phyloP scores from a whole-genome alignment of 78 protist species.

The Dictyostelium brefeldianum region DNA sequence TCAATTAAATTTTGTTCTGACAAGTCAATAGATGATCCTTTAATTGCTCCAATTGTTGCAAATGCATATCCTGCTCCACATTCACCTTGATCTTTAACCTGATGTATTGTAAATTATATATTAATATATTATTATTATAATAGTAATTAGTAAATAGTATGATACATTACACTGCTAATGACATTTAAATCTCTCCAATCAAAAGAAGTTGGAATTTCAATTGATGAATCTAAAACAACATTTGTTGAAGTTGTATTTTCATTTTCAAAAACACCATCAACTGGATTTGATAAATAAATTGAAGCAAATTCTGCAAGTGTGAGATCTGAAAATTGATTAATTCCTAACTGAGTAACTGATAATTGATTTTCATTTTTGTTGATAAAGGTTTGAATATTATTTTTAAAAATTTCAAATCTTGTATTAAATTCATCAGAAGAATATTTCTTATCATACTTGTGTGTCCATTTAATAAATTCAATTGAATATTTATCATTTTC shows the following conservation, averaged over 20 bases:
- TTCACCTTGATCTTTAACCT: slow-evolving; percentile 86
- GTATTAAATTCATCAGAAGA: neutral
- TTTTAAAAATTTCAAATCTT: neutral
- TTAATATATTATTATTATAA: neutral
- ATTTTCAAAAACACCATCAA: neutral
- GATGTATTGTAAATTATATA: neutral
- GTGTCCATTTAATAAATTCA: neutral
- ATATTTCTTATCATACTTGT: neutral
- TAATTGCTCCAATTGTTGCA: slow-evolving; percentile 62
- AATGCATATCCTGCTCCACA: slow-evolving; percentile 93
- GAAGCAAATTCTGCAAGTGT: neutral
- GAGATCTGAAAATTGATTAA: neutral
- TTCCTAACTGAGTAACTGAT: neutral
- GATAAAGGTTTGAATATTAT: neutral
- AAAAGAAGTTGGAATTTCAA: slow-evolving; percentile 22
- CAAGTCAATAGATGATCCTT: slow-evolving; percentile 51
- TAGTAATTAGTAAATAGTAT: slow-evolving; percentile 14
- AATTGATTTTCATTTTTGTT: neutral
- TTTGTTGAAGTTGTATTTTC: neutral
- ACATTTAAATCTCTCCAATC: slow-evolving; percentile 87
- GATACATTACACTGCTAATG: slow-evolving; percentile 32
- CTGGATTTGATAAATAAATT: too few relatives aligned
- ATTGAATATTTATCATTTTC: too few relatives aligned
- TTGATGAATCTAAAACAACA: neutral
- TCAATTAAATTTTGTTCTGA: slow-evolving; percentile 89